phyloP scores from a whole-genome alignment of 163 green algal genomes.

The Scenedesmus sp. region DNA sequence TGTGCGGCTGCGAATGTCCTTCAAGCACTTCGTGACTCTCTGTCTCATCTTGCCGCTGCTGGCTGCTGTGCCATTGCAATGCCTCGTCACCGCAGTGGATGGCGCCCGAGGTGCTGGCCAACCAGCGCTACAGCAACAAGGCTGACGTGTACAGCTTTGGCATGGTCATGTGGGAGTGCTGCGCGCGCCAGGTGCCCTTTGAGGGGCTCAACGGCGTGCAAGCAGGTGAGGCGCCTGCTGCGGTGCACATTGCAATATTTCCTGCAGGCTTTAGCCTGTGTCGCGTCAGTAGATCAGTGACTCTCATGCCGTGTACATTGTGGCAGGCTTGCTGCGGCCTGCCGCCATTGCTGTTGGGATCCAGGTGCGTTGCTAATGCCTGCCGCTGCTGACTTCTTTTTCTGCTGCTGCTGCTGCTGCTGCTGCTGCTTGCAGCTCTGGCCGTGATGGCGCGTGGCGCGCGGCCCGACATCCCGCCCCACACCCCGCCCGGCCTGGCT shows the following conservation, averaged over 20 bases:
- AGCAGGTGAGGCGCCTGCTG: slow-evolving; percentile 2
- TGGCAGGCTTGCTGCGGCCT: too few relatives aligned
- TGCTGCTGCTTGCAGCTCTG: slow-evolving; percentile 49
- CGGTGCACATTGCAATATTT: not conserved
- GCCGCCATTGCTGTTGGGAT: too few relatives aligned
- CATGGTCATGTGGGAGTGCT: slow-evolving; percentile 79
- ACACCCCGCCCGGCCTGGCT: slow-evolving; percentile 61
- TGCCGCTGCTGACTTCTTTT: not conserved
- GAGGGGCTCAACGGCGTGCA: slow-evolving; percentile 58
- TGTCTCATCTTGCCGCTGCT: not conserved
- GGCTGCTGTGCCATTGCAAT: not conserved
- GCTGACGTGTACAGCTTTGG: slow-evolving; percentile 76
- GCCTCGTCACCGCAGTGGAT: slow-evolving; percentile 60
- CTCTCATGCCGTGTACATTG: too few relatives aligned
- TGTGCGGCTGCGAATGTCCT: not conserved
- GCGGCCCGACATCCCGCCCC: slow-evolving; percentile 66
- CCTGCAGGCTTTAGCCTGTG: not conserved
- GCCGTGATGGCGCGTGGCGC: slow-evolving; percentile 61
- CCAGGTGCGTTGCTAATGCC: not conserved
- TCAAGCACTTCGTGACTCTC: not conserved
- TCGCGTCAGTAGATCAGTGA: not conserved
- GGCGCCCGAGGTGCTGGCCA: slow-evolving; percentile 77
- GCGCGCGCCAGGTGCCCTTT: slow-evolving; percentile 65
- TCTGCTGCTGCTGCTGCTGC: not conserved
- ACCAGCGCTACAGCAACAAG: slow-evolving; percentile 77